Evolutionary conservation across 225 moss, liverwort and hornwort genomes (phyloP), one percentile per base, ranked within the genome.

Genomic region (Pseudoscleropodium purum): DNA sequence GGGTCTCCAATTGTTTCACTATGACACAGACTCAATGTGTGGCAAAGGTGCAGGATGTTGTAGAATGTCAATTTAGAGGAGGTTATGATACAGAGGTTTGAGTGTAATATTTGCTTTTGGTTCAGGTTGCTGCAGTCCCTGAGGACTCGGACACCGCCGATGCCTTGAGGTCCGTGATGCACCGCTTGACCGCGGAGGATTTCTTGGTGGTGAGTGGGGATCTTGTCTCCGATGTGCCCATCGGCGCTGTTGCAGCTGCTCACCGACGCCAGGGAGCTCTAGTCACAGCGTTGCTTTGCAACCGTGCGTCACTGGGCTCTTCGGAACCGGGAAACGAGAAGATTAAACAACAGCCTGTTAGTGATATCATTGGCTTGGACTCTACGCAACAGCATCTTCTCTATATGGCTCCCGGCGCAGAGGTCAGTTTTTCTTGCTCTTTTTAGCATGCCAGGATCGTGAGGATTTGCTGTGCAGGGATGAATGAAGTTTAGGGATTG

Each of bases 121-220:
- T 83, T 47, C 91, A 94, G 94, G 99, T 99, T 84, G 93, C 95
- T 83, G 92, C 96, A 41, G 99, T 96, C 29, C 95, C 97, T 9
- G 99, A 99, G 83, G 99, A 99, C 81, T 92, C 87, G 37, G 96
- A 96, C 87, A 96, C 96, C 30, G 99, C 99, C 18, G 99, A 99
- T 91, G 95, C 95, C 7, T 94, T 99, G 72, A 92, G 99, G 92
- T 93, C 95, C 27, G 94, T 99, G 75, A 93, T 93, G 90, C 97
- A 97, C 91, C 95, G 95, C n/a, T 94, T 99, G 76, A 95, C 96
- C 31, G 99, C 96, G 8, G 96, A 96, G 91, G 99, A 99, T 91
- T 95, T 99, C 90, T 86, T 99, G 88, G 95, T 99, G 61, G 95
- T 99, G 91, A 97, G 96, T 88, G 97, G 96, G 43, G 99, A 99